Percentiles rank a stretch among this genome's conserved stretches.
phyloP scores from a whole-genome alignment of 2,329 filamentous ascomycete genomes.

The Neofusicoccum sp. region DNA sequence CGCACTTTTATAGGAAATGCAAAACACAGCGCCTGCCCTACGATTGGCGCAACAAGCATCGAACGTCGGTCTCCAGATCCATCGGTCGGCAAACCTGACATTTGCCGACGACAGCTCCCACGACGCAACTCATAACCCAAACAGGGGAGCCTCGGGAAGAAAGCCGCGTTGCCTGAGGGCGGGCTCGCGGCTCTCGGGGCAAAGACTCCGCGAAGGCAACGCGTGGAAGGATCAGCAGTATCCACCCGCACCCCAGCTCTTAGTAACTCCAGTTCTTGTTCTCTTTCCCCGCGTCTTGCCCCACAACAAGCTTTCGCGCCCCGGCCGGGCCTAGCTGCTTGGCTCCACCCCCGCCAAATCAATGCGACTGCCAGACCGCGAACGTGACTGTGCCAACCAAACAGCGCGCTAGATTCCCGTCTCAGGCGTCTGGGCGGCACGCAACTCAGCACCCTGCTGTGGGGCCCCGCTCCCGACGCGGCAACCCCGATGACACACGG shows the following conservation, averaged over 20 bases:
- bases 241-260: neutral
- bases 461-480: neutral
- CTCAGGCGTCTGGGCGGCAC: no score
- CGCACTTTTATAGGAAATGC: no score
- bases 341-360: neutral
- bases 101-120: neutral
- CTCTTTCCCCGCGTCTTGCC: slow-evolving; percentile 8
- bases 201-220: neutral
- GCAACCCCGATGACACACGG: neutral
- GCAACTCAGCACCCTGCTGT: neutral
- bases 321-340: no score
- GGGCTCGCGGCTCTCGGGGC: neutral
- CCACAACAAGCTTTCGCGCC: slow-evolving; percentile 10
- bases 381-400: neutral
- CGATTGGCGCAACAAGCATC: no score
- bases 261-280: neutral
- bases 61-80: no score
- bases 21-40: no score
- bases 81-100: no score
- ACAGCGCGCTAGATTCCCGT: no score
- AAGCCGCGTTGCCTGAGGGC: no score
- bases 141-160: neutral
- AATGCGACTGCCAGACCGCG: neutral
- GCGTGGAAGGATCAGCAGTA: neutral
- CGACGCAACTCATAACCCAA: neutral